These are phyloP conservation scores for Vitis cinerea DNA, from an alignment of 164 flowering plant genomes.

Conservation along the genomic window DNA sequence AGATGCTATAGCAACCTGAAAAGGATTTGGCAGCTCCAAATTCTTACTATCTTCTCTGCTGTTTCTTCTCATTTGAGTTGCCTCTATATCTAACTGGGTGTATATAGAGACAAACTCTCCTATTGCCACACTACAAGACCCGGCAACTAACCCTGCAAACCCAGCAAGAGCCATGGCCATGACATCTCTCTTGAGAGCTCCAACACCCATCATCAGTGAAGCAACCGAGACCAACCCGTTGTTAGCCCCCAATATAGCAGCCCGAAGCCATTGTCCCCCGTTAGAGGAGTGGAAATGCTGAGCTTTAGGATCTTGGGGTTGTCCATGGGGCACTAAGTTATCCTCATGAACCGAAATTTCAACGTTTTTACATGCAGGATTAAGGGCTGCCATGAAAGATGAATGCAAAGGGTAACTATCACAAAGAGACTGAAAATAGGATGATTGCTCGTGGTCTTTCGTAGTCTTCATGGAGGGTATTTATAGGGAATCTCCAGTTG, in stretches of 20 bases:
- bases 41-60: background rate
- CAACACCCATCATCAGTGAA: slow-evolving; percentile 18
- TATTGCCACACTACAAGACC: slow-evolving; percentile 16
- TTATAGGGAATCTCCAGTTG: too few species aligned
- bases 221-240: slow-evolving; percentile 15
- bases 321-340: too few species aligned
- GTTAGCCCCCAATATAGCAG: slow-evolving; percentile 17
- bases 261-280: slow-evolving; percentile 14
- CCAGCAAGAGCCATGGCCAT: slow-evolving; percentile 16
- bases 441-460: too few species aligned
- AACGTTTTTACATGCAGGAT: too few species aligned
- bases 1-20: slow-evolving; percentile 11
- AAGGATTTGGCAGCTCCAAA: slow-evolving; percentile 10
- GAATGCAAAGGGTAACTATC: too few species aligned
- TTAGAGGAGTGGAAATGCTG: too few species aligned
- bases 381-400: too few species aligned
- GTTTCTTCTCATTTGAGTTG: slow-evolving; percentile 6
- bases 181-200: slow-evolving; percentile 9
- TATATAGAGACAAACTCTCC: slow-evolving; percentile 18
- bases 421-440: too few species aligned
- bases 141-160: slow-evolving; percentile 6
- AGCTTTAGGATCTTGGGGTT: too few species aligned
- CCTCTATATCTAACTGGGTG: slow-evolving; percentile 12
- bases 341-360: too few species aligned
- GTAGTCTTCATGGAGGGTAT: too few species aligned